Evolutionary conservation across 2,329 filamentous ascomycete species (phyloP).

Genomic region (Microsporum audouinii): DNA sequence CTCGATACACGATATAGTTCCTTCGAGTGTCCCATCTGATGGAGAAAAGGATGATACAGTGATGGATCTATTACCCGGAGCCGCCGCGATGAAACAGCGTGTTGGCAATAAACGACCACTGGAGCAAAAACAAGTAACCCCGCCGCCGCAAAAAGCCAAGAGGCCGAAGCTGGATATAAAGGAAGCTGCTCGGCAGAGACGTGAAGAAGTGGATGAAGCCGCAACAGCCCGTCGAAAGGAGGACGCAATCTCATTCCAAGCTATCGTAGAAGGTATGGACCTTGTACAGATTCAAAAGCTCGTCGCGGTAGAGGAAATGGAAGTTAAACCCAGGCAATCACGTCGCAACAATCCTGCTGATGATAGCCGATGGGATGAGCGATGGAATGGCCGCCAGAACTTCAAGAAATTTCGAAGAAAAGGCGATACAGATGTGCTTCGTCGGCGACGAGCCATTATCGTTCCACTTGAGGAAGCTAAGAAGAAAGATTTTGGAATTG

Average conservation of each 20-base stretch:
- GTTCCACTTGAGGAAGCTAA: slow-evolving; percentile 61
- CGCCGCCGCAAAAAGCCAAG: slow-evolving; percentile 30
- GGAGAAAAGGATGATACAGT: slow-evolving; percentile 46
- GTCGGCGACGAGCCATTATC: slow-evolving; percentile 47
- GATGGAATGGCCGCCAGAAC: slow-evolving; percentile 90
- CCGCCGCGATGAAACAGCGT: slow-evolving; percentile 67
- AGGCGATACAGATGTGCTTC: slow-evolving; percentile 28
- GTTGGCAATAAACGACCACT: slow-evolving; percentile 49
- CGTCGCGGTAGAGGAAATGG: slow-evolving; percentile 66
- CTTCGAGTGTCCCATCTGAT: slow-evolving; percentile 15
- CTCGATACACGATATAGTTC: slow-evolving; percentile 18
- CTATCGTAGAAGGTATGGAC: slow-evolving; percentile 52
- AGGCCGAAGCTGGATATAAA: slow-evolving; percentile 56
- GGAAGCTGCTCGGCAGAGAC: slow-evolving; percentile 47
- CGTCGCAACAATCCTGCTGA: slow-evolving; percentile 27
- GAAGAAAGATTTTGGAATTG: slow-evolving; percentile 60
- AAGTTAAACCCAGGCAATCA: slow-evolving; percentile 37
- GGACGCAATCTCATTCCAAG: slow-evolving; percentile 53
- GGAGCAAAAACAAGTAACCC: slow-evolving; percentile 14
- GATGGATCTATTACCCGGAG: slow-evolving; percentile 62
- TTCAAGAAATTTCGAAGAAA: slow-evolving; percentile 68
- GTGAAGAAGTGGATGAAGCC: slow-evolving; percentile 43
- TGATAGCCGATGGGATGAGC: slow-evolving; percentile 66
- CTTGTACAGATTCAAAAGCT: slow-evolving; percentile 61
- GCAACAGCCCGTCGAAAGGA: slow-evolving; percentile 47